Evolutionary conservation across 2,329 filamentous ascomycete genomes (phyloP), one percentile per base, ranked within the genome.

Genomic region (Xylaria sp.): DNA sequence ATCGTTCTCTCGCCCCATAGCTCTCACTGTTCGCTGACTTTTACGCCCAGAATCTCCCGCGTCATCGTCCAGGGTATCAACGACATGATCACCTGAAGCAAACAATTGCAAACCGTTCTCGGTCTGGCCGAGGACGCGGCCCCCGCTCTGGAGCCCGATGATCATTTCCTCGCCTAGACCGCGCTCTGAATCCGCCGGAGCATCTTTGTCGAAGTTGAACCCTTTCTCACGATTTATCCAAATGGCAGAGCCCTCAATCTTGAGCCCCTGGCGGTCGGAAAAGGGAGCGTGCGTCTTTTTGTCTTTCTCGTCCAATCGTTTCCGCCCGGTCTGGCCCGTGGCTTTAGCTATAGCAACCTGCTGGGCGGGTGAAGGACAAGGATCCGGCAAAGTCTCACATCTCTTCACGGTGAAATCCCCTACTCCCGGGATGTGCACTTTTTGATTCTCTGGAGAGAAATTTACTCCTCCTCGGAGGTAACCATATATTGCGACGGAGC

Each of bases 121-220:
- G 11, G 89, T 93, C 77, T 97, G 89, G 67, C 95, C 96, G 0
- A 98, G 87, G 11, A 98, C 82, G 73, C 87, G 90, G 63, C 94
- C 87, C 80, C 96, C 93, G 21, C 89, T 89, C 77, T 99, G 96
- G 4, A 99, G 84, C 27, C 91, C 92, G 48, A 99, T 90, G 71
- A 99, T 96, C 80, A 99, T 89, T 80, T 98, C 94, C 79, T 99
- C 96, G 48, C 96, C 96, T 62, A 98, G 86, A n/a, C 96, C 96
- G 54, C 93, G 89, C 74, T 97, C 92, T 34, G 86, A 86, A 11
- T 89, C 86, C 11, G 93, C 89, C 2, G 81, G n/a, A 9, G 64
- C 85, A 34, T 89, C 87, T 71, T 85, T 86, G 78, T 90, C 85
- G 72, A 99, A 98, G 3, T 88, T 97, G 74, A 91, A 91, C 0